Evolutionary conservation across 164 flowering plant genomes (phyloP).

Genomic region (Nymphaea colorata): DNA sequence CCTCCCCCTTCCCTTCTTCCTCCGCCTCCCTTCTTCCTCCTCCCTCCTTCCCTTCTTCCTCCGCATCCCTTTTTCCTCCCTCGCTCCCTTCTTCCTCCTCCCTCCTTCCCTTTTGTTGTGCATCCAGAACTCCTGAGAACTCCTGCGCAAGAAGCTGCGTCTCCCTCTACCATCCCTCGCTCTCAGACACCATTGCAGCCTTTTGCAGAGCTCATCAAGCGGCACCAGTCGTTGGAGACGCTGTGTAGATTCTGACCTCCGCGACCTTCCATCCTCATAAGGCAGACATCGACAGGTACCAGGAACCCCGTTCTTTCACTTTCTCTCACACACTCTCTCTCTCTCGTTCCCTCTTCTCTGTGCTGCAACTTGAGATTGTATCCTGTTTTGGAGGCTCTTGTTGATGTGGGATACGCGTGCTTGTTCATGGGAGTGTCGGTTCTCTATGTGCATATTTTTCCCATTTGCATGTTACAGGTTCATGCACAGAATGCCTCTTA

Average conservation of each 20-base stretch:
- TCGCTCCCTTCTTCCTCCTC: too few species aligned
- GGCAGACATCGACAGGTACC: background rate
- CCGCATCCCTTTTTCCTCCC: too few species aligned
- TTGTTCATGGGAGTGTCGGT: too few species aligned
- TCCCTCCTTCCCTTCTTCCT: too few species aligned
- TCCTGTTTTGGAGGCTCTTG: too few species aligned
- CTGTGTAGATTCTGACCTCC: background rate
- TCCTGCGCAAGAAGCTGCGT: background rate
- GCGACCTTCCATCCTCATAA: background rate
- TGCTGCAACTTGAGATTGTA: too few species aligned
- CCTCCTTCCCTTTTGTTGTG: background rate
- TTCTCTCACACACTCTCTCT: background rate
- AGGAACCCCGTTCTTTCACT: background rate
- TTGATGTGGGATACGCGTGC: too few species aligned
- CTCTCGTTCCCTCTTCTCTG: background rate
- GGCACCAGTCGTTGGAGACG: background rate
- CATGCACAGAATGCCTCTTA: too few species aligned
- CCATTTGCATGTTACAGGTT: too few species aligned
- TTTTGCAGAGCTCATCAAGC: background rate
- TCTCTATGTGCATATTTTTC: too few species aligned
- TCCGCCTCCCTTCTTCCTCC: too few species aligned
- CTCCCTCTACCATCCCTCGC: background rate
- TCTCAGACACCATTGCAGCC: background rate
- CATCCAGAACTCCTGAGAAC: background rate
- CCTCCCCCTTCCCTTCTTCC: too few species aligned